Evolutionary conservation across 495 filamentous ascomycete species (phyloP).

Genomic region (Neurospora tetraspora): DNA sequence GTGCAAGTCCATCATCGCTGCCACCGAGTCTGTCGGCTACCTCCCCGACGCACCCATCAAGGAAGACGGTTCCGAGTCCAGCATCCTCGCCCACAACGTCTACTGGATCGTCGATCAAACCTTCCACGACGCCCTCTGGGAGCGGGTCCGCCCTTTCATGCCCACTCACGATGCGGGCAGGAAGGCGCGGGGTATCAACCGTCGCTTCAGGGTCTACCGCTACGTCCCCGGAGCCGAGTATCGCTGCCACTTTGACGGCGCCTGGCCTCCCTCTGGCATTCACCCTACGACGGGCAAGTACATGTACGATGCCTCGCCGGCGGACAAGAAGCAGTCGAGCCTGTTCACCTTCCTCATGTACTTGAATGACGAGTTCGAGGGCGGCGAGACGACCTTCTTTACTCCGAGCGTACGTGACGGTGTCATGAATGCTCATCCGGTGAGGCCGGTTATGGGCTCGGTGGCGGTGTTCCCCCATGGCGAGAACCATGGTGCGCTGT

Average conservation of each 20-base stretch:
- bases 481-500: conserved; percentile 29
- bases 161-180: conserved; percentile 25
- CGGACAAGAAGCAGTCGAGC: conserved; percentile 33
- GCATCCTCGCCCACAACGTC: conserved; percentile 41
- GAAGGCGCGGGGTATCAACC: conserved; percentile 34
- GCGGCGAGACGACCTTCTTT: conserved; percentile 43
- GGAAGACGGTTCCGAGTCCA: conserved; percentile 30
- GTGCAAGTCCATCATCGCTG: conserved; percentile 36
- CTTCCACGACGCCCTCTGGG: conserved; percentile 34
- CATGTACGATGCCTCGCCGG: conserved; percentile 35
- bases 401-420: conserved; percentile 33
- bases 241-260: conserved; percentile 36
- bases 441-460: conserved; percentile 37
- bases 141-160: conserved; percentile 28
- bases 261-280: conserved; percentile 38
- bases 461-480: conserved; percentile 39
- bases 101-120: conserved; percentile 39
- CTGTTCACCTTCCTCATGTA: conserved; percentile 43
- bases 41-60: conserved; percentile 36
- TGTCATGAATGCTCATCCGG: conserved; percentile 35
- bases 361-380: conserved; percentile 42
- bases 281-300: conserved; percentile 26
- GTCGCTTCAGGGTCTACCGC: conserved; percentile 39
- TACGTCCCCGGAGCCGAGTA: conserved; percentile 43
- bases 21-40: conserved; percentile 34